Conservation (phyloP, 2,329 filamentous ascomycete species). For the Penicillium paneum region DNA sequence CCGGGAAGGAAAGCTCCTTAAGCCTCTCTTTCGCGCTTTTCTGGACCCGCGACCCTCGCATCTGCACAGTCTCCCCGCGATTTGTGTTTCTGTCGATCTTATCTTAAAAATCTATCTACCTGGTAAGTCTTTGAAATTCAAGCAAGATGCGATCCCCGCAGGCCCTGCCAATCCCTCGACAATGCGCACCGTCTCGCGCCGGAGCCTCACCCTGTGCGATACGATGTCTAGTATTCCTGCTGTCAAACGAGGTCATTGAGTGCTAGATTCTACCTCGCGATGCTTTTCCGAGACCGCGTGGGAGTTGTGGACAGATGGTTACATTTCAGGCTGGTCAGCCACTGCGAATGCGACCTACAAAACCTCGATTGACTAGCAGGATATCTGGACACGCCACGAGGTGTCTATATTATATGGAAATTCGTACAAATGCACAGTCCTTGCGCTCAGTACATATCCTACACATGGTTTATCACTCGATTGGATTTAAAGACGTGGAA, state of each 20-base stretch:
- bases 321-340: conserved; percentile 1
- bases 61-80: conserved; percentile 13
- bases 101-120: conserved; percentile 1
- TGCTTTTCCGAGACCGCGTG: not conserved
- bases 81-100: conserved; percentile 2
- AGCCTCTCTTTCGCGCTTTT: conserved; percentile 27
- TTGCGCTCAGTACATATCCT: not conserved
- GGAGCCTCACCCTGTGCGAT: conserved; percentile 8
- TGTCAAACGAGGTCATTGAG: not conserved
- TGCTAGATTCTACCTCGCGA: not conserved
- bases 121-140: conserved; percentile 20
- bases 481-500: conserved; percentile 3
- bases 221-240: not conserved
- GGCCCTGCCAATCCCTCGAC: conserved; percentile 12
- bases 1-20: conserved; percentile 31
- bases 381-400: not conserved
- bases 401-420: not conserved
- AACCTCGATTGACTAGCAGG: not conserved
- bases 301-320: not conserved
- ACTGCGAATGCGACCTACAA: conserved; percentile 8
- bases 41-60: conserved; percentile 15
- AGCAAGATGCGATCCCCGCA: conserved; percentile 15
- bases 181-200: conserved; percentile 20
- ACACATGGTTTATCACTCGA: not conserved
- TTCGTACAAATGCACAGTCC: not conserved